Evolutionary conservation across 2,329 filamentous ascomycete genomes (phyloP).

Genomic region (Claviceps capensis): DNA sequence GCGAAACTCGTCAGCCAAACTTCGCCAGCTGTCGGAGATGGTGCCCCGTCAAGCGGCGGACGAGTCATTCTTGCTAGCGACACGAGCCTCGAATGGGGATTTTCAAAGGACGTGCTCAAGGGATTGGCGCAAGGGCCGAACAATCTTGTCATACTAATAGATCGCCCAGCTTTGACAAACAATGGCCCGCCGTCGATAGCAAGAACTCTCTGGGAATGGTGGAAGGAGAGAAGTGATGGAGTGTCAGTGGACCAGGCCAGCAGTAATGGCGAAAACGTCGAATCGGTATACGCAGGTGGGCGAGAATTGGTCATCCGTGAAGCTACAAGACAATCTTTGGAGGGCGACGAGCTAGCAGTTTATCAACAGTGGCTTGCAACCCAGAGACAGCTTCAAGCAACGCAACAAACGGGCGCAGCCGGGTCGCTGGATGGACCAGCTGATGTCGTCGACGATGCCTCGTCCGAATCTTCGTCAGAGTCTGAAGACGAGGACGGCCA

Average conservation of each 20-base stretch:
- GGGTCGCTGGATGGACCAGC: constrained; percentile 54
- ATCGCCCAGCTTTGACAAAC: constrained; percentile 40
- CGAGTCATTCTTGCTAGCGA: constrained; percentile 87
- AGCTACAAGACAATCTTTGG: constrained; percentile 49
- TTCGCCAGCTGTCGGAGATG: constrained; percentile 21
- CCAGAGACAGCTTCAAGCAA: constrained; percentile 74
- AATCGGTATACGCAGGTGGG: constrained; percentile 53
- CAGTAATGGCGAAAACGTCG: constrained; percentile 39
- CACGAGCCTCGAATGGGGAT: constrained; percentile 84
- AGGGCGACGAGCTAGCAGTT: constrained; percentile 60
- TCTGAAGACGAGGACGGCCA: constrained; percentile 83
- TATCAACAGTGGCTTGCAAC: constrained; percentile 92
- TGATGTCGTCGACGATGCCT: constrained; percentile 70
- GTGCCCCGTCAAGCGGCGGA: constrained; percentile 34
- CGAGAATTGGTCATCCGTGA: constrained; percentile 47
- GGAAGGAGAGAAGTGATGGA: constrained; percentile 53
- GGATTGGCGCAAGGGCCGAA: constrained; percentile 60
- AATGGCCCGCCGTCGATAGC: constrained; percentile 45
- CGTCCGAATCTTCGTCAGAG: constrained; percentile 71
- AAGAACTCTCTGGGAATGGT: constrained; percentile 67
- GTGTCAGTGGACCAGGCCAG: constrained; percentile 42
- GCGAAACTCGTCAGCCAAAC: constrained; percentile 47
- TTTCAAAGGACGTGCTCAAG: constrained; percentile 68
- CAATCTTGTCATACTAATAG: constrained; percentile 80
- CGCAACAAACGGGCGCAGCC: constrained; percentile 55